Conservation (phyloP, 225 moss, liverwort and hornwort genomes). For the Marchantia polymorpha region DNA sequence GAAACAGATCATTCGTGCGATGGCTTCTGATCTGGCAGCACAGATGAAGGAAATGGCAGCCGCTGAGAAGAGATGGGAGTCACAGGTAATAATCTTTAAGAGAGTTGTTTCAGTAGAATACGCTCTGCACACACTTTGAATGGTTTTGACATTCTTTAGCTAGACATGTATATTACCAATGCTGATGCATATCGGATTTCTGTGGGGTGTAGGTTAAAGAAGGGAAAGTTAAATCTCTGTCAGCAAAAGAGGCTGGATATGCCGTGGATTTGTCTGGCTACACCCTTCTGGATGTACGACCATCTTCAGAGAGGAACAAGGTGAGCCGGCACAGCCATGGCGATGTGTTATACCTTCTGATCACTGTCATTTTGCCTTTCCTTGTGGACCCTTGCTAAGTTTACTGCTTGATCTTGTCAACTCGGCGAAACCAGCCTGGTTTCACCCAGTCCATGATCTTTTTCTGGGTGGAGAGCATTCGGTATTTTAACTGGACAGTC, state of each 20-base stretch:
- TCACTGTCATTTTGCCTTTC: background rate
- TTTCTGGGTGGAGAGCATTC: too few species aligned
- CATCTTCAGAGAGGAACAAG: slow-evolving; percentile 73
- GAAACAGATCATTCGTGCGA: slow-evolving; percentile 45
- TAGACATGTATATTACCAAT: background rate
- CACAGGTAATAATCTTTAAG: slow-evolving; percentile 46
- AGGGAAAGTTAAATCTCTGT: slow-evolving; percentile 90
- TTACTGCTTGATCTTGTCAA: background rate
- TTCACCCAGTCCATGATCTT: too few species aligned
- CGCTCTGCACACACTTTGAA: too few species aligned
- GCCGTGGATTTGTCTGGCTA: slow-evolving; percentile 74
- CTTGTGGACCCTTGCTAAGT: background rate
- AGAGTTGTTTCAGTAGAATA: too few species aligned
- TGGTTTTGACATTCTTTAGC: too few species aligned
- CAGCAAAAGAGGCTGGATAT: slow-evolving; percentile 90
- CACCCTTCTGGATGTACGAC: slow-evolving; percentile 86
- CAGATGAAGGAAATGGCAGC: slow-evolving; percentile 95
- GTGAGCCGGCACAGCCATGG: slow-evolving; percentile 22
- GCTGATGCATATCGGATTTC: background rate
- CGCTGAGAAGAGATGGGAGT: slow-evolving; percentile 97
- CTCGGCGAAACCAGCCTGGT: too few species aligned
- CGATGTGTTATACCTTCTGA: too few species aligned
- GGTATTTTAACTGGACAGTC: too few species aligned
- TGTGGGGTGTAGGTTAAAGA: slow-evolving; percentile 65
- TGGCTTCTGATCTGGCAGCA: slow-evolving; percentile 60